These are phyloP conservation scores for Lanmaoa rubissima DNA, from an alignment of 768 basidiomycete genomes.

Conservation along the genomic window DNA sequence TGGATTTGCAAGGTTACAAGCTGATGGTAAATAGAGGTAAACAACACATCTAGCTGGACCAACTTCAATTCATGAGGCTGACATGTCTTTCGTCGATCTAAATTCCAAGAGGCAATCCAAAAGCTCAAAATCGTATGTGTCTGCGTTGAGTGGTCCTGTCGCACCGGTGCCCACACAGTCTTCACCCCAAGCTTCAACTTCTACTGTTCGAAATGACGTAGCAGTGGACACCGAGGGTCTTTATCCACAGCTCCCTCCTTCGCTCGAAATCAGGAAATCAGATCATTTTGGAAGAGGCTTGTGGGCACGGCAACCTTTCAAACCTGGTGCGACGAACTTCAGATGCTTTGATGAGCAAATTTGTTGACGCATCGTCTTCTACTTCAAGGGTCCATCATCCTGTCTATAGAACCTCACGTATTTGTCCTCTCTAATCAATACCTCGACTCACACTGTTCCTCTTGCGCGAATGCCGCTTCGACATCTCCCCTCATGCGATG, in stretches of 20 bases:
- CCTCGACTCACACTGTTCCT: conserved; percentile 65
- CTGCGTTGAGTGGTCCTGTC: conserved; percentile 26
- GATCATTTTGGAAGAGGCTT: conserved; percentile 44
- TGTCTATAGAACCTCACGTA: conserved; percentile 59
- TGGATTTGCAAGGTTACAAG: neutral
- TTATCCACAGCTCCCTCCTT: conserved; percentile 37
- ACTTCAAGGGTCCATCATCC: conserved; percentile 53
- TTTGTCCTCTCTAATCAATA: conserved; percentile 62
- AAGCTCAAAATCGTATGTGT: conserved; percentile 36
- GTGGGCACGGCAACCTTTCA: conserved; percentile 37
- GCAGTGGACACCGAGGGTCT: conserved; percentile 9
- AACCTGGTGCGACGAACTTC: conserved; percentile 35
- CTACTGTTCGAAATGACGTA: neutral
- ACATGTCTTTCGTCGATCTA: conserved; percentile 38
- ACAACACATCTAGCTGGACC: neutral
- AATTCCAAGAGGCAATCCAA: conserved; percentile 32
- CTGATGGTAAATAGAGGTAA: conserved; percentile 9
- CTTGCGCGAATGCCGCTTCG: conserved; percentile 49
- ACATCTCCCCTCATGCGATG: conserved; percentile 60
- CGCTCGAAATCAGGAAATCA: conserved; percentile 40
- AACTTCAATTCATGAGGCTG: neutral
- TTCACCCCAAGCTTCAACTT: conserved; percentile 20
- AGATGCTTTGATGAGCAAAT: neutral
- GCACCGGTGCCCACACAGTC: conserved; percentile 23
- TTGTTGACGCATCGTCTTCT: neutral